These are phyloP conservation scores for Tuber indicum DNA, from an alignment of 495 filamentous ascomycete genomes.

Conservation along the genomic window DNA sequence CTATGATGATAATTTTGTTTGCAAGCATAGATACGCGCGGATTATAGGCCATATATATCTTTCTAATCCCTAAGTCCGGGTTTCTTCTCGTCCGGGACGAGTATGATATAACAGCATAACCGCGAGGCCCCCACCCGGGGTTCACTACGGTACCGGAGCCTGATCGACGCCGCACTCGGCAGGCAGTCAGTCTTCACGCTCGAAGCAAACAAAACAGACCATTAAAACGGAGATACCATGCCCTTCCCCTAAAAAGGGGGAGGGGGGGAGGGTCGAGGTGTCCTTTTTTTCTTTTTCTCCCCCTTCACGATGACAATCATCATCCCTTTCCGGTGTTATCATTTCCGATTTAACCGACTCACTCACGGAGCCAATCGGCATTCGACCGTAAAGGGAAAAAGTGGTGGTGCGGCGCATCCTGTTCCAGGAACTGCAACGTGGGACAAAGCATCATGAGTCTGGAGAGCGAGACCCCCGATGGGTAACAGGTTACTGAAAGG, in stretches of 20 bases:
- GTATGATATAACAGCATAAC: background rate
- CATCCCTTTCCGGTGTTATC: background rate
- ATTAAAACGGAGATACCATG: background rate
- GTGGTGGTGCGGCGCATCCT: background rate
- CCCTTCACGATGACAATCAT: background rate
- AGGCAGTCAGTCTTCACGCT: background rate
- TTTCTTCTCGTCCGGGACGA: background rate
- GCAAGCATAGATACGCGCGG: background rate
- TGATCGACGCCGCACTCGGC: background rate
- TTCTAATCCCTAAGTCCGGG: background rate
- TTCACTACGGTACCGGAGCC: background rate
- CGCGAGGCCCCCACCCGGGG: background rate
- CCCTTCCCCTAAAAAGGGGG: background rate
- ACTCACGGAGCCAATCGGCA: background rate
- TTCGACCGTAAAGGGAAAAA: background rate
- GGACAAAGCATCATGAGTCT: background rate
- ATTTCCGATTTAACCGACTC: background rate
- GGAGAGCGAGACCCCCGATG: background rate
- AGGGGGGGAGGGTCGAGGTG: background rate
- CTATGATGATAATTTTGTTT: background rate
- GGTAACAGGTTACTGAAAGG: background rate
- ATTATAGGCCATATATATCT: background rate
- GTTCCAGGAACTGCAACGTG: background rate
- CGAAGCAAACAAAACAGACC: background rate
- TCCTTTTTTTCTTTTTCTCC: background rate